Percentiles rank a stretch among this genome's conserved stretches.
Evolutionary conservation across 768 basidiomycete species (phyloP).

Genomic region (Lepiota subincarnata): DNA sequence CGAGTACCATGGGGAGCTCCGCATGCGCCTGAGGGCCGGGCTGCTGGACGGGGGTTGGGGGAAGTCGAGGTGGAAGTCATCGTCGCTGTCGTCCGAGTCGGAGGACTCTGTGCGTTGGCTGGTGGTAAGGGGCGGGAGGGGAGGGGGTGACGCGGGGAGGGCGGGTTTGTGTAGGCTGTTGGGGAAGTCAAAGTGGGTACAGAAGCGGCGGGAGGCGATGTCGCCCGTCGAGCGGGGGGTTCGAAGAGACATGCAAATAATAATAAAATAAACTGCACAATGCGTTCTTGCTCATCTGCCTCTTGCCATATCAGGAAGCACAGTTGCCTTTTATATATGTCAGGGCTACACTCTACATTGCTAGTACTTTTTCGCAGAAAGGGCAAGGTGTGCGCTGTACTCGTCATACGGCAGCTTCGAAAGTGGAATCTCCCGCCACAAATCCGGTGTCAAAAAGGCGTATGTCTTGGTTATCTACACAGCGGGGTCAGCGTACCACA

Average conservation of each 20-base stretch:
- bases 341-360: constrained; percentile 14
- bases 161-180: too few species aligned
- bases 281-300: neutral
- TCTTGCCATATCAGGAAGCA: constrained; percentile 12
- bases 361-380: constrained; percentile 72
- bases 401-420: constrained; percentile 93
- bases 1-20: constrained; percentile 34
- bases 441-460: constrained; percentile 95
- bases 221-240: constrained; percentile 8
- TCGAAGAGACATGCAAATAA: neutral
- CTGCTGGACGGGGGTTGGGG: constrained; percentile 40
- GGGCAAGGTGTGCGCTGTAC: constrained; percentile 87
- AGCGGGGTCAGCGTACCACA: neutral
- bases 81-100: constrained; percentile 2
- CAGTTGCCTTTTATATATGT: constrained; percentile 12
- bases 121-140: neutral
- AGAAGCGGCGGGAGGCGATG: constrained; percentile 22
- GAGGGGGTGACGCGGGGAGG: neutral
- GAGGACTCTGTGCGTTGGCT: constrained; percentile 9
- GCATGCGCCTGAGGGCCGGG: constrained; percentile 38
- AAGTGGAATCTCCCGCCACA: constrained; percentile 93
- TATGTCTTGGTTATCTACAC: constrained; percentile 94
- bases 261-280: neutral
- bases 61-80: constrained; percentile 28
- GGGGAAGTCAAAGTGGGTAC: constrained; percentile 26